Evolutionary conservation across 2,329 filamentous ascomycete species (phyloP).

Genomic region (Stromatinia cepivora): DNA sequence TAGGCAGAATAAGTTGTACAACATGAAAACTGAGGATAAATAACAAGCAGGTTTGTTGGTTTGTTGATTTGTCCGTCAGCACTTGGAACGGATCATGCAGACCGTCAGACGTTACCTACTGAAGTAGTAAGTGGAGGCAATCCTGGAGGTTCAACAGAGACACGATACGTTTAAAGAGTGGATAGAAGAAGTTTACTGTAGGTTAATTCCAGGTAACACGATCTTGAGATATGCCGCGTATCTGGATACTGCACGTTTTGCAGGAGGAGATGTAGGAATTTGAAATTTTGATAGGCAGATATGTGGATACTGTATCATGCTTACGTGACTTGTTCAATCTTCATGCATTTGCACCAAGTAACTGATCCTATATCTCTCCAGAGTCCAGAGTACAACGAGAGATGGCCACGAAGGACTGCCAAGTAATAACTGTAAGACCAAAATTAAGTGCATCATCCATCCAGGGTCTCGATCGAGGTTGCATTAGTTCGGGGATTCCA

Average conservation of each 20-base stretch:
- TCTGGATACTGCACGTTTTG: slow-evolving; percentile 25
- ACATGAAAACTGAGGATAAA: slow-evolving; percentile 12
- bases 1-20: slow-evolving; percentile 16
- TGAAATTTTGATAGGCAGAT: slow-evolving; percentile 10
- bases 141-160: slow-evolving; percentile 4
- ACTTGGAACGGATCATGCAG: background rate
- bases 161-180: slow-evolving; percentile 7
- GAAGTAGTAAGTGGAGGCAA: background rate
- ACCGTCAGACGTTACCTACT: background rate
- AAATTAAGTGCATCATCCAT: slow-evolving; percentile 8
- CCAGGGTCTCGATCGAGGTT: slow-evolving; percentile 19
- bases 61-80: slow-evolving; percentile 16
- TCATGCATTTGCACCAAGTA: slow-evolving; percentile 10
- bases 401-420: slow-evolving; percentile 22
- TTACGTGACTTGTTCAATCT: slow-evolving; percentile 18
- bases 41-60: background rate
- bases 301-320: slow-evolving; percentile 11
- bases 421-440: slow-evolving; percentile 13
- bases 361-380: slow-evolving; percentile 3
- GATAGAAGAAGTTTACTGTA: background rate
- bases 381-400: background rate
- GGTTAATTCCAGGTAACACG: slow-evolving; percentile 13
- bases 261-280: slow-evolving; percentile 8
- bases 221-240: slow-evolving; percentile 22
- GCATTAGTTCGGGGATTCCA: slow-evolving; percentile 2